A percentile compares a stretch with the other conserved stretches of the same genome.
phyloP scores from a whole-genome alignment of 176 grass and related monocot species.

The Aegilops speltoides region DNA sequence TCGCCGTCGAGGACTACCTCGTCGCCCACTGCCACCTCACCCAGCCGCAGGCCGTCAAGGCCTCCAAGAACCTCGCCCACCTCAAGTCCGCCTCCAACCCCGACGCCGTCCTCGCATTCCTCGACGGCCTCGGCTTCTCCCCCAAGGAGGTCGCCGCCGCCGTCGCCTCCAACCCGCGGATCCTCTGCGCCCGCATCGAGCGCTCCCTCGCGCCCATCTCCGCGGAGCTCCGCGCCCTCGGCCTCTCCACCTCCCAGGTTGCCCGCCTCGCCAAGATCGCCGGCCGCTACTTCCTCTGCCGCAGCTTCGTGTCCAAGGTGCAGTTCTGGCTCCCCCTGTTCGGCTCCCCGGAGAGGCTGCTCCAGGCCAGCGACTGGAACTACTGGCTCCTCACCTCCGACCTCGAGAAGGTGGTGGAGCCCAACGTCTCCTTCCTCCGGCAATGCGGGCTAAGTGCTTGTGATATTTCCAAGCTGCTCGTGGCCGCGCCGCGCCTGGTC shows the following conservation, averaged over 20 bases:
- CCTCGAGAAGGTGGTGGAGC: constrained; percentile 58
- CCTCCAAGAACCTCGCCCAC: constrained; percentile 50
- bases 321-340: constrained; percentile 61
- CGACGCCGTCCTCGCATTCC: constrained; percentile 53
- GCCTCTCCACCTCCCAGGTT: constrained; percentile 48
- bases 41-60: constrained; percentile 46
- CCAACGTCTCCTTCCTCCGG: constrained; percentile 46
- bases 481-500: constrained; percentile 48
- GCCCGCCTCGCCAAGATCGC: constrained; percentile 42
- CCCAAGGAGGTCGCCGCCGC: constrained; percentile 41
- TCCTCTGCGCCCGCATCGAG: constrained; percentile 57
- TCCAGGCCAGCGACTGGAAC: constrained; percentile 64
- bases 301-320: constrained; percentile 58
- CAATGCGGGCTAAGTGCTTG: constrained; percentile 45
- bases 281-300: constrained; percentile 52
- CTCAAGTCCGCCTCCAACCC: constrained; percentile 54
- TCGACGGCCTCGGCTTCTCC: constrained; percentile 38
- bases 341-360: constrained; percentile 47
- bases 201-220: constrained; percentile 46
- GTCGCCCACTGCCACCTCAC: constrained; percentile 40
- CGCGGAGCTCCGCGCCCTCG: constrained; percentile 45
- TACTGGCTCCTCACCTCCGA: constrained; percentile 56
- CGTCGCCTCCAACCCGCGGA: constrained; percentile 48
- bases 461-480: constrained; percentile 55
- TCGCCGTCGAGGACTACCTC: constrained; percentile 56